Percentiles rank a stretch among this genome's conserved stretches.
phyloP scores from a whole-genome alignment of 164 flowering plant species.

The Liriodendron chinense region DNA sequence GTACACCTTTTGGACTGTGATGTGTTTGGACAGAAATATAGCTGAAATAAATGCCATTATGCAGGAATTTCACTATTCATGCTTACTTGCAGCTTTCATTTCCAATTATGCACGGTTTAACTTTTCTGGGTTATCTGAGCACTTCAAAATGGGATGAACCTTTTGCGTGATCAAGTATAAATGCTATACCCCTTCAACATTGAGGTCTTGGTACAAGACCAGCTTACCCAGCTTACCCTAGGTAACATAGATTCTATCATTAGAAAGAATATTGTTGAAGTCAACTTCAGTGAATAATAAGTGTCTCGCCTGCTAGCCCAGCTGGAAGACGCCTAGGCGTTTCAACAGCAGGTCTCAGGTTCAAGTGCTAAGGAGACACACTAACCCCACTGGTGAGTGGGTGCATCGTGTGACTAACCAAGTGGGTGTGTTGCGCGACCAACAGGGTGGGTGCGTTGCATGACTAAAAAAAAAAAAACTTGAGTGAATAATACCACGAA shows the following conservation, averaged over 20 bases:
- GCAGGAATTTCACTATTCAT: neutral
- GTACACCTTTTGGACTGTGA: constrained; percentile 47
- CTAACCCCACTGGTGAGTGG: too few relatives aligned
- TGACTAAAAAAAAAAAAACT: too few relatives aligned
- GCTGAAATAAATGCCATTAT: neutral
- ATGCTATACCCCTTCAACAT: neutral
- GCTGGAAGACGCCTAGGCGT: too few relatives aligned
- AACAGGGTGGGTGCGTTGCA: too few relatives aligned
- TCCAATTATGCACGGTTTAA: neutral
- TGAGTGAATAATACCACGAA: too few relatives aligned
- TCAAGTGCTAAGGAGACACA: too few relatives aligned
- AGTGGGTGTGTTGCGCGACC: too few relatives aligned
- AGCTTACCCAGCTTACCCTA: neutral
- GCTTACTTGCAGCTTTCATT: neutral
- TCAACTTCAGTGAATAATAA: too few relatives aligned
- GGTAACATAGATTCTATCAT: neutral
- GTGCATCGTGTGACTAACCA: too few relatives aligned
- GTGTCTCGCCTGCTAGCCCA: too few relatives aligned
- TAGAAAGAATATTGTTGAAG: neutral
- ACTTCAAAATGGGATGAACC: neutral
- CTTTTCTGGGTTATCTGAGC: neutral
- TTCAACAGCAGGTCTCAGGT: too few relatives aligned
- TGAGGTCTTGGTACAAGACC: neutral
- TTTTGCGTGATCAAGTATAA: neutral
- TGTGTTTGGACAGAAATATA: constrained; percentile 12